phyloP scores from a whole-genome alignment of 768 basidiomycete genomes.

The Lepiota venenata region DNA sequence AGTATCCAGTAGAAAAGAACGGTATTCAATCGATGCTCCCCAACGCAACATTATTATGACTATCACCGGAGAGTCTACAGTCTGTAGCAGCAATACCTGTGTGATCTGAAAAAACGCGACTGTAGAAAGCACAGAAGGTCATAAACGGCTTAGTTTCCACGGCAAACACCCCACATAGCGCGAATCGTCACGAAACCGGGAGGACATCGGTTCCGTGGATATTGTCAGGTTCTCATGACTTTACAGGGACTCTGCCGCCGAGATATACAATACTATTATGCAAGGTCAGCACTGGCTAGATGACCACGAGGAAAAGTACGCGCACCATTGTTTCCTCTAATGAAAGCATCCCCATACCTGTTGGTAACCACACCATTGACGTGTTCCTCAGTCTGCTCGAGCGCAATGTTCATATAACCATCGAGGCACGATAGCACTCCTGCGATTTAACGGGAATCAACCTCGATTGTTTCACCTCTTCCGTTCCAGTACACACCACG shows the following conservation, averaged over 20 bases:
- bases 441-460: conserved; percentile 25
- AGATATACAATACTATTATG: conserved; percentile 69
- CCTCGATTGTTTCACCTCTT: background rate
- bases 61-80: too few species aligned
- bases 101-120: too few species aligned
- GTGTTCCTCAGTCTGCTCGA: conserved; percentile 97
- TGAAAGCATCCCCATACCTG: conserved; percentile 92
- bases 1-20: too few species aligned
- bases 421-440: conserved; percentile 93
- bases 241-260: conserved; percentile 61
- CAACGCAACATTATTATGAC: too few species aligned
- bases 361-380: conserved; percentile 87
- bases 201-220: too few species aligned
- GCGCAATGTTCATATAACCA: conserved; percentile 98
- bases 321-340: conserved; percentile 88
- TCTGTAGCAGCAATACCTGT: too few species aligned
- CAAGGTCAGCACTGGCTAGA: conserved; percentile 2
- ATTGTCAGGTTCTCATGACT: background rate
- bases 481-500: conserved; percentile 50
- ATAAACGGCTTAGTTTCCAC: too few species aligned
- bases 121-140: too few species aligned
- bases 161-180: too few species aligned
- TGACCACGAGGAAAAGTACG: background rate
- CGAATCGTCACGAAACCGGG: too few species aligned
- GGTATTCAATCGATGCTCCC: too few species aligned